Base-by-base conservation (phyloP, 2,329 filamentous ascomycete species). In the Pyrenochaeta sp. region DNA sequence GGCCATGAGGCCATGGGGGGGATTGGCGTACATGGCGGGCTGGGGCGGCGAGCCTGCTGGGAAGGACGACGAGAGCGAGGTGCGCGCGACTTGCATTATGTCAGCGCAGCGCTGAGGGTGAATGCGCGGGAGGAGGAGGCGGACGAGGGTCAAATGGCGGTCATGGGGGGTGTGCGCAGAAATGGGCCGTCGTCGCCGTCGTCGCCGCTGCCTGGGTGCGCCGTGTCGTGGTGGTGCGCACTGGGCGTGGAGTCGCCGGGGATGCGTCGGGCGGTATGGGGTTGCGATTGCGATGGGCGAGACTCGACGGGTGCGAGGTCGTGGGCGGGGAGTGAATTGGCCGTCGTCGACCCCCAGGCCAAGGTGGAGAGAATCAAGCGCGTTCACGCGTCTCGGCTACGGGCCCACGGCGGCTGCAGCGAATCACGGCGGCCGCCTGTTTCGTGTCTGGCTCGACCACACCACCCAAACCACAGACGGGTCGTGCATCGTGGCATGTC, bases 71-170 rank as follows among this genome's bases (percentile, higher is more conserved):
- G 71, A 58, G 33, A 66, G 60, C 37, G 65, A 65, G 20, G 67
- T 41, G 63, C 61, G 71, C 61, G 69, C 70, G 62, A 73, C 69
- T 69, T 73, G 72, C 69, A 74, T 73, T 54, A 52, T 65, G 62
- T 45, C 56, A 57, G 56, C 49, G 56, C 57, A 54, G 54, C 39
- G 63, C 56, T 47, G 58, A 54, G 48, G 49, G 47, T 51, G 51
- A 15, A 29, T 42, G 35, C 44, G 47, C 14, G 21, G 31, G 36
- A 44, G 48, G 45, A 20, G 7, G 42, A 31, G 15, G 41, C 30
- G 49, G 15, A 15, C 21, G 53, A 35, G 46, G 36, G 56, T 63
- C 56, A 64, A 45, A 14, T 45, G 58, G 55, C 53, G 53, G 53
- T 23, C 61, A 64, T 66, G 63, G 53, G 54, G 33, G 33, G 46